Base-by-base conservation (phyloP, 768 basidiomycete genomes). In the Hortiboletus campestris region DNA sequence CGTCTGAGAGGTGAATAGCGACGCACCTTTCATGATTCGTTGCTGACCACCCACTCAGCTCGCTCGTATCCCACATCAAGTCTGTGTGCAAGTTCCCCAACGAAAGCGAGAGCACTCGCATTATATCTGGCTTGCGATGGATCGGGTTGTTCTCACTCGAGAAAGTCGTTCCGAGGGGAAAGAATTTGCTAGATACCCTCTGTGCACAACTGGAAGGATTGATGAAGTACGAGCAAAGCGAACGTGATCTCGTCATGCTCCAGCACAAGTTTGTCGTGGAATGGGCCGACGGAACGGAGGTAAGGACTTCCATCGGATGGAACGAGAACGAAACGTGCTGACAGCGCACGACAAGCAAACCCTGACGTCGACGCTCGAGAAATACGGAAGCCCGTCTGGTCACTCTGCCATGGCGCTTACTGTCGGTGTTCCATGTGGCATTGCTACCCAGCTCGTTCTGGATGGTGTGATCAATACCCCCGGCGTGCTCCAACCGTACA, bases 261-360 rank as follows among this genome's bases (percentile, higher is more conserved):
- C 96, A 98, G 75, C 96, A 99, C 83, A 96, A 95, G 78, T 98
- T 99, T 69, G 75, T 92, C 63, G 86, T 98, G 36, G 86, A 94
- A 69, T 90, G 89, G 83, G 79, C 82, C 34, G 92, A 98, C 66
- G 94, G 96, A 45, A 80, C 74, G 46, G 76, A 81, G 74, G 88
- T 86, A 57, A 49, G 81, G 63, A 44, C 35, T 12, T 12, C 28
- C 16, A 20, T 53, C 22, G 51, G 16, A 34, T 29, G 40, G 25
- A n/a, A 46, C 7, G 10, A 22, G 20, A 17, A 57, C 13, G 39
- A 34, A n/a, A n/a, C 13, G 39, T 42, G 29, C 55, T 32, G 57
- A 63, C 48, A 9, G 46, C 41, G 39, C 45, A 6, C 19, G 29
- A 49, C 28, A 56, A 89, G 88, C 84, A 94, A 76, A 93, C 84